Percentiles rank a stretch among this genome's conserved stretches.
These are phyloP conservation scores for Cutaneotrichosporon spelunceum DNA, from an alignment of 1,284 basidiomycete species.

Conservation along the genomic window DNA sequence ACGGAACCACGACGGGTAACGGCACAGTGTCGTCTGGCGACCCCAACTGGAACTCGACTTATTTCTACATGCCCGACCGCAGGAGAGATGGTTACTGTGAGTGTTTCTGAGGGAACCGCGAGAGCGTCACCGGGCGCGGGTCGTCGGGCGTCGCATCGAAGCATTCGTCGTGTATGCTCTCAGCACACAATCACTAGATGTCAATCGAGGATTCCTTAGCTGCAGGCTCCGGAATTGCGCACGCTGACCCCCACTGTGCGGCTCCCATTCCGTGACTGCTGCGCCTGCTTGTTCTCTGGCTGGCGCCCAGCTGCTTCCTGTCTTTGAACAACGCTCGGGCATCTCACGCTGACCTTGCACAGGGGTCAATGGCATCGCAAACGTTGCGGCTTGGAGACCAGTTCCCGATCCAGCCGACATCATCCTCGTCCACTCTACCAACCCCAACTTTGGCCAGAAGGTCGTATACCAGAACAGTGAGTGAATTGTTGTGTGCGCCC, in stretches of 20 bases:
- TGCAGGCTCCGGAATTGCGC: no score
- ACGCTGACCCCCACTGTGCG: no score
- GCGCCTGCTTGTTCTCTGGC: background rate
- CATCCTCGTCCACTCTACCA: conserved; percentile 16
- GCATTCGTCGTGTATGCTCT: background rate
- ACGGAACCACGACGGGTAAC: background rate
- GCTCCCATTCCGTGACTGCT: no score
- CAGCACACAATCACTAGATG: background rate
- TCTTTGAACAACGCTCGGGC: background rate
- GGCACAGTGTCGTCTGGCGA: background rate
- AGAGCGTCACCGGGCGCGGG: background rate
- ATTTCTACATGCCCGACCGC: conserved; percentile 14
- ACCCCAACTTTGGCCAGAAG: background rate
- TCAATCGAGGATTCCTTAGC: background rate
- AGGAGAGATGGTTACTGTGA: conserved; percentile 19
- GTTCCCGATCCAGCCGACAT: conserved; percentile 18
- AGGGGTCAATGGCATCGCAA: conserved; percentile 25
- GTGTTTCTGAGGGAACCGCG: background rate
- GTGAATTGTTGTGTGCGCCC: background rate
- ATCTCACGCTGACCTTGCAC: background rate
- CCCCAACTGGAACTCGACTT: conserved; percentile 14
- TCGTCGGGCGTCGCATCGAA: background rate
- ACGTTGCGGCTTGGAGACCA: conserved; percentile 18
- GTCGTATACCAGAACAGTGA: conserved; percentile 6
- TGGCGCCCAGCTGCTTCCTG: background rate